A percentile compares a stretch with the other conserved stretches of the same genome.
Evolutionary conservation across 2,329 filamentous ascomycete genomes (phyloP).

Genomic region (Alternaria gansuensis): DNA sequence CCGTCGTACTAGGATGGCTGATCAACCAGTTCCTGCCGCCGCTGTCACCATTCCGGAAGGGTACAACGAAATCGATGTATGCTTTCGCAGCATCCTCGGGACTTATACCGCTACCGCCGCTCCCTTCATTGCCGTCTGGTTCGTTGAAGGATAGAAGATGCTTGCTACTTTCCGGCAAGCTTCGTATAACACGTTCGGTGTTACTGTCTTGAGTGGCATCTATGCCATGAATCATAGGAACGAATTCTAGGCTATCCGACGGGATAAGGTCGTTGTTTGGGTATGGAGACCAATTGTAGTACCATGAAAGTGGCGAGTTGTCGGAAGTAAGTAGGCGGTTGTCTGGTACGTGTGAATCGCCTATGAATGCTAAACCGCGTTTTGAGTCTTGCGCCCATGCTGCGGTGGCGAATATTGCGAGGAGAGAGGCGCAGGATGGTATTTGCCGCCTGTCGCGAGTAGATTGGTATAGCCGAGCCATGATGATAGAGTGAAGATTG

Average conservation of each 20-base stretch:
- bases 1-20: constrained; percentile 74
- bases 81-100: constrained; percentile 70
- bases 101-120: constrained; percentile 70
- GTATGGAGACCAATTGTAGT: constrained; percentile 78
- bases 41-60: constrained; percentile 65
- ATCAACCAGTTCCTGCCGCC: constrained; percentile 65
- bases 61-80: constrained; percentile 77
- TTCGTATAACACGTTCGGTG: constrained; percentile 68
- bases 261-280: constrained; percentile 63
- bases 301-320: constrained; percentile 76
- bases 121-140: constrained; percentile 68
- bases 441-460: constrained; percentile 11
- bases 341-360: constrained; percentile 62
- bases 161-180: constrained; percentile 66
- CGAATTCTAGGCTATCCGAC: constrained; percentile 69
- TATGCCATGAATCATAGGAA: constrained; percentile 82
- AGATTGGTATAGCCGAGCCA: constrained; percentile 6
- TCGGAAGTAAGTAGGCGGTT: constrained; percentile 72
- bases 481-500: constrained; percentile 6
- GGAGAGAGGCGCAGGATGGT: constrained; percentile 2
- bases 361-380: constrained; percentile 76
- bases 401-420: constrained; percentile 22
- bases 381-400: constrained; percentile 61
- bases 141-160: constrained; percentile 82
- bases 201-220: constrained; percentile 52